Evolutionary conservation across 2,329 filamentous ascomycete genomes (phyloP), one percentile per base, ranked within the genome.

Genomic region (Alternaria postmessia): DNA sequence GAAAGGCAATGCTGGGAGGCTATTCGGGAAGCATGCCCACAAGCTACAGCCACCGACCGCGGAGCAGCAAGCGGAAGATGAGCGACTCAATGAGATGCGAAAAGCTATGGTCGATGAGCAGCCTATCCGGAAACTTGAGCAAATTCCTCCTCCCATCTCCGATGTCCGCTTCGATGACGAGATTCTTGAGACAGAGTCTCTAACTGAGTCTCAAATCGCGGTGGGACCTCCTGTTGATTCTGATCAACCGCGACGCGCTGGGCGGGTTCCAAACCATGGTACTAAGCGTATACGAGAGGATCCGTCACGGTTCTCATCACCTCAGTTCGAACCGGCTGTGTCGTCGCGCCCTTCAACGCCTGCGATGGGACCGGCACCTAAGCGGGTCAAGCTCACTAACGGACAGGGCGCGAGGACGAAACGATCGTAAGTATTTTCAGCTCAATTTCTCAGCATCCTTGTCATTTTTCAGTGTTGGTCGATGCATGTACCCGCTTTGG

Each of bases 151-250:
- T 38, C 69, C 70, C 7, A 57, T 71, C 16, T 78, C 76, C 7
- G 74, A 77, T 39, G 68, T 74, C 22, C 74, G 76, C 48, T 78
- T 76, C 43, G 75, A 78, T 52, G 73, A 78, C 51, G 75, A 78
- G 63, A 74, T 74, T 48, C 64, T 73, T 24, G 74, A 77, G 49
- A 77, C 75, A 7, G 75, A 76, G 59, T 76, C 75, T 57, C 48
- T 78, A 56, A 76, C 75, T 5, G 72, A 75, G 42, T 76, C 75
- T 16, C 71, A 75, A 59, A 74, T 75, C 46, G 75, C 75, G 18
- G 72, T 78, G 39, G 75, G 75, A 18, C 75, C 75, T 34, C 75
- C 75, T 30, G 68, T 75, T 8, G 70, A 75, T 56, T 68, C 65
- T 57, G 67, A 70, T 61, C 67, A 69, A 54, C 70, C 70, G 18